Evolutionary conservation across 805 yeast genomes (phyloP), one percentile per base, ranked within the genome.

Genomic region (Nakazawaea siamensis): DNA sequence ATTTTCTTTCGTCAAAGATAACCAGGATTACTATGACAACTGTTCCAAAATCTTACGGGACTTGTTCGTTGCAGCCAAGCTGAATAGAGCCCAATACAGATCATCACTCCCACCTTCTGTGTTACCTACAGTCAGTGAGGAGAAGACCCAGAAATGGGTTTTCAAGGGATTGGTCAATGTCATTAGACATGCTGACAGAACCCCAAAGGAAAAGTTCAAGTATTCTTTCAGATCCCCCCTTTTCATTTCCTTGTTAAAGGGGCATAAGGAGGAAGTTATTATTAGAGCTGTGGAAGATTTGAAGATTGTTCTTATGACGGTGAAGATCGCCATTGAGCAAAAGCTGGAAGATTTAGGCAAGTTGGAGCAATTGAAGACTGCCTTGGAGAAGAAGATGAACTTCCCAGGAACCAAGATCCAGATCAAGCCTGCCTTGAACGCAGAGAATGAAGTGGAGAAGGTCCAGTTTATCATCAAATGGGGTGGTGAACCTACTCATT

Each of bases 401-500:
- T 79, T 92, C 47, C 97, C 97, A 1, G 99, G 99, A 8, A 92
- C 99, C 0, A 92, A 92, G 53, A 81, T 92, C 42, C 99, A 92
- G 60, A 62, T 92, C 48, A 92, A 92, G 55, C 99, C 99, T 0
- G 78, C 90, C 3, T 52, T 88, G 37, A 70, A 71, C 47, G 60
- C 65, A 11, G 77, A 73, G 26, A 68, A 65, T 39, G 76, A 79
- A 23, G 92, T 92, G 15, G 97, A 90, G 45, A 92, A 92, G 54
- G 97, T 90, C 17, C 98, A 92, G 57, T 78, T 92, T 43, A 94
- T 92, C 42, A 66, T 92, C 48, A 92, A 92, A 55, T 92, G 98
- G 98, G 98, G 98, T 48, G 99, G 99, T 43, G 99, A 92, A 57
- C 97, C 98, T 5, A 92, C 99, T 1, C 99, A 92, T 56, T 87